Evolutionary conservation across 139 green algal species (phyloP).

Genomic region (Medakamo hakoo): DNA sequence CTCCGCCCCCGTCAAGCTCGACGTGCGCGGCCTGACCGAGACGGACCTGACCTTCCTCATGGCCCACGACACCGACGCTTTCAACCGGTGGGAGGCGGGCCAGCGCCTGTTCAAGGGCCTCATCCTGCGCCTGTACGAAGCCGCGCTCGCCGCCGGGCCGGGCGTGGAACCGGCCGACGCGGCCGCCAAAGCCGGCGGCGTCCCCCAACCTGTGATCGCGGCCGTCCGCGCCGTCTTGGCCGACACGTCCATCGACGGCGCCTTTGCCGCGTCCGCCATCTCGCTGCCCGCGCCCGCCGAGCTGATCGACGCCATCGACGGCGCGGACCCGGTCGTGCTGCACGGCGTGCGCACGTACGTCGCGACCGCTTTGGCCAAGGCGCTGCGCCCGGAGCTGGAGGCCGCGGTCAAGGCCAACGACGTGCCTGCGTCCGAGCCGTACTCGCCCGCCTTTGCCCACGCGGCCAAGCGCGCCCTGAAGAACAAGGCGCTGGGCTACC

Average conservation of each 20-base stretch:
- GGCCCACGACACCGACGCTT: conserved; percentile 77
- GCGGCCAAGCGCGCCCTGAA: conserved; percentile 50
- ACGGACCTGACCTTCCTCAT: conserved; percentile 83
- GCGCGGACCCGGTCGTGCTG: conserved; percentile 52
- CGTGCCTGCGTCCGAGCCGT: conserved; percentile 22
- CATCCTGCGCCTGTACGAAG: conserved; percentile 56
- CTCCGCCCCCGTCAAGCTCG: conserved; percentile 77
- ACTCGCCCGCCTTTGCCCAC: conserved; percentile 39
- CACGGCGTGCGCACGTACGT: conserved; percentile 56
- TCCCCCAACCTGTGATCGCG: conserved; percentile 33
- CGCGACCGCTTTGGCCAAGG: conserved; percentile 41
- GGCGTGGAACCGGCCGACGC: conserved; percentile 15
- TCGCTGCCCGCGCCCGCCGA: conserved; percentile 48
- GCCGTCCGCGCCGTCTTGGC: conserved; percentile 42
- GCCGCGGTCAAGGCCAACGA: conserved; percentile 44
- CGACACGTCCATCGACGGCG: conserved; percentile 36
- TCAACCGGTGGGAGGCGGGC: conserved; percentile 83
- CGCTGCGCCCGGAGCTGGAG: conserved; percentile 58
- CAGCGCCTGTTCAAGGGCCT: conserved; percentile 63
- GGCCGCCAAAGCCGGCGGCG: conserved; percentile 26
- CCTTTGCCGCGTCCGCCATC: conserved; percentile 49
- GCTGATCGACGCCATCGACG: conserved; percentile 50
- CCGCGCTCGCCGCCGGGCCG: conserved; percentile 10
- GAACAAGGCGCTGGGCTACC: conserved; percentile 53
- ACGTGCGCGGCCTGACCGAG: conserved; percentile 58